Evolutionary conservation across 768 basidiomycete genomes (phyloP).

Genomic region (Leccinellum rugosiceps): DNA sequence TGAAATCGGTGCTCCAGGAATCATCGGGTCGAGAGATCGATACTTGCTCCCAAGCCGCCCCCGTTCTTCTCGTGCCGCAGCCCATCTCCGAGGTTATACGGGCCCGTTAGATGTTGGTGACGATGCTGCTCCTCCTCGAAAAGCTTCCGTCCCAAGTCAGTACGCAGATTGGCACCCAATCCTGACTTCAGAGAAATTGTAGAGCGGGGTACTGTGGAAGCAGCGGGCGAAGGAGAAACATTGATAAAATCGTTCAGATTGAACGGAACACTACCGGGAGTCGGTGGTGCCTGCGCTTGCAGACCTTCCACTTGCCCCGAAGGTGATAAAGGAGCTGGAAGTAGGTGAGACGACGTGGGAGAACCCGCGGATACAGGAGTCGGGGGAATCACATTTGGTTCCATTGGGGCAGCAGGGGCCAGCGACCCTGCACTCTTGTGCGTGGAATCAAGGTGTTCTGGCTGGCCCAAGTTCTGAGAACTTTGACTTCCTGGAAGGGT

Average conservation of each 20-base stretch:
- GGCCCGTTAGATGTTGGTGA: constrained; percentile 23
- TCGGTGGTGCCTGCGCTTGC: constrained; percentile 35
- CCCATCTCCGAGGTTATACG: constrained; percentile 20
- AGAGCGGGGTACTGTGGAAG: constrained; percentile 31
- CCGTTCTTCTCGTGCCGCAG: constrained; percentile 26
- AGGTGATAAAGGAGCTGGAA: constrained; percentile 26
- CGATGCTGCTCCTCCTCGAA: constrained; percentile 70
- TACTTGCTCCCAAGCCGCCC: constrained; percentile 28
- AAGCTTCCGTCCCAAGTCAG: constrained; percentile 63
- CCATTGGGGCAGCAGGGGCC: constrained; percentile 27
- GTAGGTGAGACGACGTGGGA: constrained; percentile 23
- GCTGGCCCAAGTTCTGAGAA: constrained; percentile 20
- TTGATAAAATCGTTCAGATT: constrained; percentile 73
- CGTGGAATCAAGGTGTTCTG: constrained; percentile 16
- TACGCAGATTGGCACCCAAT: constrained; percentile 51
- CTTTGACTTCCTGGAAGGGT: constrained; percentile 26
- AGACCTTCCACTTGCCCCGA: constrained; percentile 20
- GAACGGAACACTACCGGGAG: constrained; percentile 42
- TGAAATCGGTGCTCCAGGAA: constrained; percentile 4
- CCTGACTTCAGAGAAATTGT: constrained; percentile 31
- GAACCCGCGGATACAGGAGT: constrained; percentile 28
- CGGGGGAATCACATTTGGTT: constrained; percentile 33
- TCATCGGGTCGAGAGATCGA: constrained; percentile 29
- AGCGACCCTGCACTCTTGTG: constrained; percentile 14
- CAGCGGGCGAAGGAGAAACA: constrained; percentile 62